These are phyloP conservation scores for Cnidoscolus chayamansa DNA, from an alignment of 441 rosid species.

Conservation along the genomic window DNA sequence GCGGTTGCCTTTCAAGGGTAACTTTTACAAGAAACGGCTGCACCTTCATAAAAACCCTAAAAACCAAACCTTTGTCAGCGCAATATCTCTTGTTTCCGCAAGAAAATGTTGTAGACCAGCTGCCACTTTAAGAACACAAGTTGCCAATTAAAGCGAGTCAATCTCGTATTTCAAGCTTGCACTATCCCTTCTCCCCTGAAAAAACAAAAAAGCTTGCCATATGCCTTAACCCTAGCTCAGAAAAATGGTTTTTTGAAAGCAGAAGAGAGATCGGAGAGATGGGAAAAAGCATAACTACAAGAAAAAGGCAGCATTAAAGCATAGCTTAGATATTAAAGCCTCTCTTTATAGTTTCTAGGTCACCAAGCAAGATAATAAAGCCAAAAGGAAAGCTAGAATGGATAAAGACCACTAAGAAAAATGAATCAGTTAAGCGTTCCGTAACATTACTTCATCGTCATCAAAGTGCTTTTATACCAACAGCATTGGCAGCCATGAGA, in stretches of 20 bases:
- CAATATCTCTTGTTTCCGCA: no score
- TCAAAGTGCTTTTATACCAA: neutral
- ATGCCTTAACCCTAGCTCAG: neutral
- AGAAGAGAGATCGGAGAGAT: neutral
- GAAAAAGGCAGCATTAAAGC: neutral
- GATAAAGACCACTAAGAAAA: neutral
- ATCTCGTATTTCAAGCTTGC: neutral
- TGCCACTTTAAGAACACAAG: neutral
- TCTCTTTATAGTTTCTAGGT: constrained; percentile 2
- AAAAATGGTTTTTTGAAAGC: neutral
- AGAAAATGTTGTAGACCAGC: neutral
- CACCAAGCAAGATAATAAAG: constrained; percentile 1
- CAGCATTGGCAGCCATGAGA: neutral
- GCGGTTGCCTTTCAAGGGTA: constrained; percentile 10
- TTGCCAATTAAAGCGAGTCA: neutral
- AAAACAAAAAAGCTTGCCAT: neutral
- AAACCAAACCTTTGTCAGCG: no score
- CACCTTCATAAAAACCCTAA: constrained; percentile 10
- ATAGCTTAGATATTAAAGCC: neutral
- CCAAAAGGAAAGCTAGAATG: neutral
- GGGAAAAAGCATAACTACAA: neutral
- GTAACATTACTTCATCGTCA: neutral
- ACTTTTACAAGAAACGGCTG: neutral
- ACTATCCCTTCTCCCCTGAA: no score
- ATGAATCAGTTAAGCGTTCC: neutral